These are phyloP conservation scores for Cutaneotrichosporon sp. DNA, from an alignment of 1,284 basidiomycete genomes.

Conservation along the genomic window DNA sequence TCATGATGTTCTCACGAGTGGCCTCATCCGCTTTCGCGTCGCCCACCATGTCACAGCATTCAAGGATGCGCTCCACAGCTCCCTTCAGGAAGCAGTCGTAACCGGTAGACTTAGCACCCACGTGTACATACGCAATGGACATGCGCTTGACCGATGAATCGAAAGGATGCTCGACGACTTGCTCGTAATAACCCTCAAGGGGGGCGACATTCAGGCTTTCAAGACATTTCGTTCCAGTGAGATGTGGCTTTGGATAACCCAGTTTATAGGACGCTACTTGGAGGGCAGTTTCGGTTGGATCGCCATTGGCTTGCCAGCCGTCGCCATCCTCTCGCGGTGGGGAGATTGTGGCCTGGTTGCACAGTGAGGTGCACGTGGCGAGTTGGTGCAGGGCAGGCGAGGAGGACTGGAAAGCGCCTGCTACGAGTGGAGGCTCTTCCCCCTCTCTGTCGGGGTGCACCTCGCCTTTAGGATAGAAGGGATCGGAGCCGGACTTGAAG, in stretches of 20 bases:
- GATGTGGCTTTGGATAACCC: slow-evolving; percentile 47
- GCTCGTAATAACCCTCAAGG: slow-evolving; percentile 41
- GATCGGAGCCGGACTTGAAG: slow-evolving; percentile 48
- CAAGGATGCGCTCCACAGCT: slow-evolving; percentile 60
- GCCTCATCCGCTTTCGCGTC: slow-evolving; percentile 26
- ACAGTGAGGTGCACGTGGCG: slow-evolving; percentile 50
- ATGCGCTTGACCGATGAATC: slow-evolving; percentile 62
- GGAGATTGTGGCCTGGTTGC: slow-evolving; percentile 52
- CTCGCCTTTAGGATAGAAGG: slow-evolving; percentile 50
- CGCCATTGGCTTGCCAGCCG: slow-evolving; percentile 64
- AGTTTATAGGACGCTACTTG: slow-evolving; percentile 60
- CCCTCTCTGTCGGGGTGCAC: slow-evolving; percentile 13
- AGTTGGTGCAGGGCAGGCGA: slow-evolving; percentile 47
- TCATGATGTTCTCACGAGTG: slow-evolving; percentile 50
- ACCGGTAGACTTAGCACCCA: background rate
- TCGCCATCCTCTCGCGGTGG: slow-evolving; percentile 39
- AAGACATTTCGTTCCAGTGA: slow-evolving; percentile 30
- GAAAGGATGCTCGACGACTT: slow-evolving; percentile 55
- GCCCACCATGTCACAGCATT: slow-evolving; percentile 51
- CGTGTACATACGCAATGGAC: slow-evolving; percentile 52
- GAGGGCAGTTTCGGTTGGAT: slow-evolving; percentile 63
- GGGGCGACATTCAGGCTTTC: background rate
- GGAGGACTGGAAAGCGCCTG: slow-evolving; percentile 20
- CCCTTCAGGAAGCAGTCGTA: slow-evolving; percentile 54
- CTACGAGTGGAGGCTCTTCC: background rate